Percentiles rank a stretch among this genome's conserved stretches.
Conservation (phyloP, 1,139 yeast species). For the Lodderomyces jiufengensis region DNA sequence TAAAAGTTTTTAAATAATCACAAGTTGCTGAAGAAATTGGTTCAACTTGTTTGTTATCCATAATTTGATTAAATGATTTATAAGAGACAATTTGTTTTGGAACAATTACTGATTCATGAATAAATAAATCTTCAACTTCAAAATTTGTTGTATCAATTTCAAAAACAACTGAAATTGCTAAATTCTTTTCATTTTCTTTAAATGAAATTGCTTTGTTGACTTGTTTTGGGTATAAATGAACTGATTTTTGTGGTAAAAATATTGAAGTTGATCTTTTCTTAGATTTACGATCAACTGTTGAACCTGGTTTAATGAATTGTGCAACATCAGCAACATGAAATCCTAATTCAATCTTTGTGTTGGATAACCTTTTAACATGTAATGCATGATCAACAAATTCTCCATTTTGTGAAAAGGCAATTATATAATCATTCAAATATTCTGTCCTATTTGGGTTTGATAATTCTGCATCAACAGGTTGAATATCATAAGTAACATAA, state of each 20-base stretch:
- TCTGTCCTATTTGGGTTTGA: constrained; percentile 45
- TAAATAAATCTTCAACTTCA: constrained; percentile 73
- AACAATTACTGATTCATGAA: constrained; percentile 68
- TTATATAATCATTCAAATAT: constrained; percentile 59
- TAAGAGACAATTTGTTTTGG: constrained; percentile 57
- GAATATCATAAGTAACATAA: constrained; percentile 30
- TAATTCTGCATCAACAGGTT: constrained; percentile 34
- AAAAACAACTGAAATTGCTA: constrained; percentile 78
- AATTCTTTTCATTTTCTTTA: constrained; percentile 54
- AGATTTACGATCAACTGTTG: constrained; percentile 81
- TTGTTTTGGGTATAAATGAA: constrained; percentile 65
- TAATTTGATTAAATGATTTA: constrained; percentile 50
- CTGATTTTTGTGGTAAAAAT: constrained; percentile 76
- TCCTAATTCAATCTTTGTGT: constrained; percentile 65
- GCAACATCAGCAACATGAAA: constrained; percentile 83
- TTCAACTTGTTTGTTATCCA: constrained; percentile 29
- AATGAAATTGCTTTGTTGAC: constrained; percentile 63
- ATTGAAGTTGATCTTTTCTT: constrained; percentile 90
- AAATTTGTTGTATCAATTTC: constrained; percentile 72
- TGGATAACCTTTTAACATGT: constrained; percentile 61
- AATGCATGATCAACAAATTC: constrained; percentile 71
- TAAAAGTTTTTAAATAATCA: constrained; percentile 63
- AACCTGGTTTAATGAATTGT: constrained; percentile 65
- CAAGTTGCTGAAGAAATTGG: constrained; percentile 56
- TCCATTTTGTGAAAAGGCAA: constrained; percentile 64